Evolutionary conservation across 352 stramenopile genomes (phyloP).

Genomic region (Phytophthora kernoviae): DNA sequence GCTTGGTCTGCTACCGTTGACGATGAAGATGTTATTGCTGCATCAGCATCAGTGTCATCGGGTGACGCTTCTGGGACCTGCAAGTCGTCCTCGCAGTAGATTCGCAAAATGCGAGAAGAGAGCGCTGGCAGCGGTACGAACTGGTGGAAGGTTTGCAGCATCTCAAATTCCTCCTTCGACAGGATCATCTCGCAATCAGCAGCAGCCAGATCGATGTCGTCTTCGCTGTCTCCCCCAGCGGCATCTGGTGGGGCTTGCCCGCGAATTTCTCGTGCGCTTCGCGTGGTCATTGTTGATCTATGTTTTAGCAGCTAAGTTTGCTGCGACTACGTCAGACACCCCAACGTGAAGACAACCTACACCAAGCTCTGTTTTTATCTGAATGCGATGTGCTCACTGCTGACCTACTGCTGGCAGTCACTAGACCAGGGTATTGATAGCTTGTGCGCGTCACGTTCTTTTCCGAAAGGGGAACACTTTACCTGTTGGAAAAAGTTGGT

Average conservation of each 20-base stretch:
- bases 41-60: constrained; percentile 1
- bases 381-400: constrained; percentile 10
- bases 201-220: constrained; percentile 9
- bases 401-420: neutral
- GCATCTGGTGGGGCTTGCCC: neutral
- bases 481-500: neutral
- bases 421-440: constrained; percentile 6
- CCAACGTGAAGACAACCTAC: neutral
- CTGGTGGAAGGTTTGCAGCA: constrained; percentile 60
- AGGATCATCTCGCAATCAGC: constrained; percentile 49
- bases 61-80: constrained; percentile 39
- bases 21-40: neutral
- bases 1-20: neutral
- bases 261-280: constrained; percentile 15
- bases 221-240: constrained; percentile 8
- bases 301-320: neutral
- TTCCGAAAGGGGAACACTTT: neutral
- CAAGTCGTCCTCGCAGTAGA: constrained; percentile 61
- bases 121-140: constrained; percentile 60
- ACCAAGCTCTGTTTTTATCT: constrained; percentile 9
- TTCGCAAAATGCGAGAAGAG: constrained; percentile 52
- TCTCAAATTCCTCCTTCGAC: constrained; percentile 56
- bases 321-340: neutral
- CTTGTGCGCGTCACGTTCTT: neutral
- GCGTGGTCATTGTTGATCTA: constrained; percentile 12